Evolutionary conservation across 2,329 filamentous ascomycete species (phyloP).

Genomic region (Huntiella decipiens): DNA sequence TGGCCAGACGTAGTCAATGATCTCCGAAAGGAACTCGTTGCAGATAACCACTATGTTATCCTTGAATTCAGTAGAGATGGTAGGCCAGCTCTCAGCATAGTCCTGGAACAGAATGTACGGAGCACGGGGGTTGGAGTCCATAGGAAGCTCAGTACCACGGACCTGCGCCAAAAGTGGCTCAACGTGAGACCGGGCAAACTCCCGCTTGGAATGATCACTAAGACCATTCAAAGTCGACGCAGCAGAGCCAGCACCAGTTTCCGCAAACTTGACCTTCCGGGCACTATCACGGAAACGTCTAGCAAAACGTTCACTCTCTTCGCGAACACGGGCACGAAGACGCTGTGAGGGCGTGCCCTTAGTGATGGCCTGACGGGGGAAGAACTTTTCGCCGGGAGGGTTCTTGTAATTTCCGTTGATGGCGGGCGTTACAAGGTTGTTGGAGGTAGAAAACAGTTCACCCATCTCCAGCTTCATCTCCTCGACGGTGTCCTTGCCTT

Average conservation of each 20-base stretch:
- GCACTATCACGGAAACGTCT: conserved; percentile 29
- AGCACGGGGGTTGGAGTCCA: conserved; percentile 32
- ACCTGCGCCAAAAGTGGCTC: conserved; percentile 30
- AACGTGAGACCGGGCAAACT: conserved; percentile 29
- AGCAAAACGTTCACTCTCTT: conserved; percentile 32
- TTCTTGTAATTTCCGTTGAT: conserved; percentile 38
- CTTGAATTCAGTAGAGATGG: conserved; percentile 33
- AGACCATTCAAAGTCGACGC: conserved; percentile 12
- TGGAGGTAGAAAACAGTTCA: conserved; percentile 31
- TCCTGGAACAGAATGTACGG: conserved; percentile 36
- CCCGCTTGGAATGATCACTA: conserved; percentile 25
- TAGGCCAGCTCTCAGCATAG: conserved; percentile 32
- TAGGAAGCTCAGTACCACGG: conserved; percentile 31
- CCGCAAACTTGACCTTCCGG: conserved; percentile 27
- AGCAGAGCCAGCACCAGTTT: conserved; percentile 9
- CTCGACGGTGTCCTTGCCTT: conserved; percentile 30
- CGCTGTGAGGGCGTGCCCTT: conserved; percentile 33
- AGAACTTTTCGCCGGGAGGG: conserved; percentile 31
- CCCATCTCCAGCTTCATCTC: conserved; percentile 36
- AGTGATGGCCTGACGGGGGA: conserved; percentile 28
- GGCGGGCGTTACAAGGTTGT: conserved; percentile 33
- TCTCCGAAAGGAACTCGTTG: conserved; percentile 32
- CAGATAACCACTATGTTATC: conserved; percentile 34
- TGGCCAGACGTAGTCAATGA: conserved; percentile 32
- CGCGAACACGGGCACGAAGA: conserved; percentile 29